Base-by-base conservation (phyloP, 768 basidiomycete species). In the Collybia nuda region DNA sequence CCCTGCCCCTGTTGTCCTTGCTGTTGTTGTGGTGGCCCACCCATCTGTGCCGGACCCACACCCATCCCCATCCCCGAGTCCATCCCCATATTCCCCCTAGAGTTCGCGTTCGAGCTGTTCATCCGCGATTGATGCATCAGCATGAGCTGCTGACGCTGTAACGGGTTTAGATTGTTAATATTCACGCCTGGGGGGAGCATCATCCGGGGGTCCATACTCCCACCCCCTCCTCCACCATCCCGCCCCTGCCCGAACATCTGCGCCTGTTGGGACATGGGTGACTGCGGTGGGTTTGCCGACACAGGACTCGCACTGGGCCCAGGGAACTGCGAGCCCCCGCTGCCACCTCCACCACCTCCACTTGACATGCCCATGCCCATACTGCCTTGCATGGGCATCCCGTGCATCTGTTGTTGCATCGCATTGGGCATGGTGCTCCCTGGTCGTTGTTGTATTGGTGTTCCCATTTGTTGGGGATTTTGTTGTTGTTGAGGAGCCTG, bases 61-160 rank as follows among this genome's bases (percentile, higher is more conserved):
- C 51, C 28, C 57, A 56, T 40, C 51, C 54, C 43, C 59, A 55
- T 51, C 24, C 40, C 60, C 57, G 62, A 62, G 52, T 55, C 62
- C 50, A 55, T 56, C 43, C 50, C 29, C 32, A 2, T 51, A 47
- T n/a, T 40, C 50, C n/a, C n/a, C n/a, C n/a, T n/a, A n/a, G n/a
- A n/a, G n/a, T 26, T 26, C 24, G 24, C 7, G 24, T 26, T 26
- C 15, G 18, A 58, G 51, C 40, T 42, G 7, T 56, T 56, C 19
- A 53, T 53, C 15, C 62, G 56, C 50, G 58, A 61, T 42, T 69
- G 67, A 36, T 71, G 70, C 52, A 69, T 65, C 51, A 69, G 56
- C 19, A 82, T 48, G 49, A 82, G 74, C 45, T 69, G 57, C 48
- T 69, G 68, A 26, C 78, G 71, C 55, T 81, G 82, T 24, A 79